These are phyloP conservation scores for Lophiotrema nucula DNA, from an alignment of 495 filamentous ascomycete genomes.

Conservation along the genomic window DNA sequence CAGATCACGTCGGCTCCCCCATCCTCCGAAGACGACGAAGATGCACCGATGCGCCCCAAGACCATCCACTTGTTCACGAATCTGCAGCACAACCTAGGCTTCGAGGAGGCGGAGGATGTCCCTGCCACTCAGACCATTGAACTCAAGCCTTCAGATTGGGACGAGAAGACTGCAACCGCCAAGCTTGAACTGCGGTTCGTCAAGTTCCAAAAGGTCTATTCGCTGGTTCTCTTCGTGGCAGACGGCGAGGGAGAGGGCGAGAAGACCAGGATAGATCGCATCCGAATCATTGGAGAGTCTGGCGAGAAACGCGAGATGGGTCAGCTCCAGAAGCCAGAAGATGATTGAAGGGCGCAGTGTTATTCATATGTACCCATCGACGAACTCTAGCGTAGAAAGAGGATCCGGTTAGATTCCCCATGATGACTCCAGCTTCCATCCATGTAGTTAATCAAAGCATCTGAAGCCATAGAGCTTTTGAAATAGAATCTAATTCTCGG, in stretches of 20 bases:
- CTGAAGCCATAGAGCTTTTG: too few relatives aligned
- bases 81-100: conserved; percentile 81
- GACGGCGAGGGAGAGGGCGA: conserved; percentile 84
- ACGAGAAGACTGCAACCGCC: conserved; percentile 76
- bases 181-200: conserved; percentile 84
- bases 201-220: conserved; percentile 92
- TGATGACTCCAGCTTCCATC: too few relatives aligned
- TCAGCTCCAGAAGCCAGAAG: conserved; percentile 92
- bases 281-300: conserved; percentile 86
- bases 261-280: conserved; percentile 79
- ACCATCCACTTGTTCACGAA: conserved; percentile 84
- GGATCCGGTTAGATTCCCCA: too few relatives aligned
- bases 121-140: conserved; percentile 72
- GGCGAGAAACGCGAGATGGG: conserved; percentile 90
- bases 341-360: too few relatives aligned
- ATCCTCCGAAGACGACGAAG: conserved; percentile 55
- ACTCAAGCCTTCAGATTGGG: conserved; percentile 78
- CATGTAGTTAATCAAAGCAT: too few relatives aligned
- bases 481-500: too few relatives aligned
- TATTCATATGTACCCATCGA: too few relatives aligned
- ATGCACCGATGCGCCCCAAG: conserved; percentile 79
- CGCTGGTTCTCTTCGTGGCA: conserved; percentile 82
- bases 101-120: conserved; percentile 91
- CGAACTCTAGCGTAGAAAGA: too few relatives aligned
- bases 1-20: conserved; percentile 82